phyloP scores from a whole-genome alignment of 305 asterid species.

The Solanum hybrid region DNA sequence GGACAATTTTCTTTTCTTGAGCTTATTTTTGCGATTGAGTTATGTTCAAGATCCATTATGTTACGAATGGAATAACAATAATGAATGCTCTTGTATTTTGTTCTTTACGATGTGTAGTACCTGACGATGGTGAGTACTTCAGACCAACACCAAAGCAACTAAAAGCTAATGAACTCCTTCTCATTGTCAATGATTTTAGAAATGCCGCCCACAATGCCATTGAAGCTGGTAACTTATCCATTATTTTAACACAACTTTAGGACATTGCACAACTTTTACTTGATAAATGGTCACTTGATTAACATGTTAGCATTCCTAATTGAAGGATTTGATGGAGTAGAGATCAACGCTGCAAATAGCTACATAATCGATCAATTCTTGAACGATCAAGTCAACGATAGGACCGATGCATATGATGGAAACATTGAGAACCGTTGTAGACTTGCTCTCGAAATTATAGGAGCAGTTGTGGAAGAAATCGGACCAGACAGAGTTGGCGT shows the following conservation, averaged over 20 bases:
- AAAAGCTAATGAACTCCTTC: conserved; percentile 23
- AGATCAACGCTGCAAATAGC: conserved; percentile 40
- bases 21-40: not conserved
- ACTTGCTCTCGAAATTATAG: conserved; percentile 28
- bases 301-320: not conserved
- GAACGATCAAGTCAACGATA: conserved; percentile 32
- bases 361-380: conserved; percentile 37
- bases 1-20: not conserved
- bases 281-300: not conserved
- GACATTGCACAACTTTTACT: not conserved
- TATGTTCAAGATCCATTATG: not conserved
- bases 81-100: not conserved
- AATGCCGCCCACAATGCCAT: conserved; percentile 45
- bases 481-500: conserved; percentile 20
- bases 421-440: conserved; percentile 33
- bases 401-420: conserved; percentile 37
- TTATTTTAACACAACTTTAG: not conserved
- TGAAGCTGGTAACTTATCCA: conserved; percentile 31
- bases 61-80: not conserved
- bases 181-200: conserved; percentile 30
- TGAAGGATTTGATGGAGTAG: conserved; percentile 56
- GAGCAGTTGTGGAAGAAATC: conserved; percentile 21
- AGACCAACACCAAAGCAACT: conserved; percentile 28
- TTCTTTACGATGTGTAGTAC: not conserved
- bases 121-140: conserved; percentile 10